Conservation (phyloP, 2,329 filamentous ascomycete genomes). For the Huntiella moniliformis region DNA sequence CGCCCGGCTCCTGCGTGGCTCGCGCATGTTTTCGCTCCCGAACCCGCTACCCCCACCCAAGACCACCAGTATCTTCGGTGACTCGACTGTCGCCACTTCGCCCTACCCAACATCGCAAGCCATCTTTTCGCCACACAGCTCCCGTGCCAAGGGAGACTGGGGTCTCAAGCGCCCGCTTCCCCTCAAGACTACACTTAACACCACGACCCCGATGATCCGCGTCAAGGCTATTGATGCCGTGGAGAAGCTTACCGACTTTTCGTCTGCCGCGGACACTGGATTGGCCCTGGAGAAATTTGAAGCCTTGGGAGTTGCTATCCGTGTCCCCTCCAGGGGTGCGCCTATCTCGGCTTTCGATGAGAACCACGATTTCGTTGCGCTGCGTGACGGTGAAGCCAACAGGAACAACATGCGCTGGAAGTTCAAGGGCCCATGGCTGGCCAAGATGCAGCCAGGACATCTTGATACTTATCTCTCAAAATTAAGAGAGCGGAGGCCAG, state of each 20-base stretch:
- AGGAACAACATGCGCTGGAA: constrained; percentile 34
- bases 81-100: constrained; percentile 31
- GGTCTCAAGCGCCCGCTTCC: constrained; percentile 77
- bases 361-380: constrained; percentile 32
- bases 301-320: constrained; percentile 57
- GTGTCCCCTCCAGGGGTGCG: constrained; percentile 24
- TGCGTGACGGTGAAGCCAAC: constrained; percentile 22
- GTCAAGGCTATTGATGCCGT: constrained; percentile 64
- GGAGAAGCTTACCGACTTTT: constrained; percentile 79
- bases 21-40: constrained; percentile 77
- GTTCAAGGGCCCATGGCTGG: constrained; percentile 48
- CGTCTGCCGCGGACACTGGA: constrained; percentile 63
- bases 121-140: constrained; percentile 57
- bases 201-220: constrained; percentile 56
- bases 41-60: constrained; percentile 42
- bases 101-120: constrained; percentile 67
- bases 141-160: constrained; percentile 69
- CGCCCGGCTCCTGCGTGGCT: constrained; percentile 58
- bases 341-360: constrained; percentile 34
- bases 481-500: constrained; percentile 32
- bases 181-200: constrained; percentile 50
- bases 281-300: constrained; percentile 71
- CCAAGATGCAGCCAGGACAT: constrained; percentile 39
- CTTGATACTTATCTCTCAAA: constrained; percentile 36
- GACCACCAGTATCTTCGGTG: constrained; percentile 12